phyloP scores from a whole-genome alignment of 371 early-diverging fungal genomes.

The Choanephora cucurbitarum region DNA sequence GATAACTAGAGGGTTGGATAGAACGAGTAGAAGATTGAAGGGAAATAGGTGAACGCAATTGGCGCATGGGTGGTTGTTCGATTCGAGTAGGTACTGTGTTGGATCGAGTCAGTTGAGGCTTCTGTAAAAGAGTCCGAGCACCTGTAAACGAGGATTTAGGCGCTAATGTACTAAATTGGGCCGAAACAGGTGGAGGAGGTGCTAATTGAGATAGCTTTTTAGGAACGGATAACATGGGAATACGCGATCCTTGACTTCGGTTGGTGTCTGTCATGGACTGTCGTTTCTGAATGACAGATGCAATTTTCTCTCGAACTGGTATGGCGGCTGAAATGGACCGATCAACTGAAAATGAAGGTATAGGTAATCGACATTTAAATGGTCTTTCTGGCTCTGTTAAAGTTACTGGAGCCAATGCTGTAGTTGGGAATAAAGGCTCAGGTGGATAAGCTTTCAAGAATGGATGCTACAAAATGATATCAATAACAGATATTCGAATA shows the following conservation, averaged over 20 bases:
- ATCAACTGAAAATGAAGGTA: constrained; percentile 38
- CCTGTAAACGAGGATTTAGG: constrained; percentile 2
- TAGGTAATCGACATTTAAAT: constrained; percentile 40
- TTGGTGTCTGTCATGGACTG: constrained; percentile 36
- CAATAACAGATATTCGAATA: too few species aligned
- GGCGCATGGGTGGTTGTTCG: not conserved
- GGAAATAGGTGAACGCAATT: too few species aligned
- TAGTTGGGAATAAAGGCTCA: constrained; percentile 39
- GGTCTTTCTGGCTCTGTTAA: constrained; percentile 3
- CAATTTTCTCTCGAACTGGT: constrained; percentile 38
- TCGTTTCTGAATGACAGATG: constrained; percentile 37
- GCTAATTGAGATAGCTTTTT: too few species aligned
- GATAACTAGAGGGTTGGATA: too few species aligned
- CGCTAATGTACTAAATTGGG: constrained; percentile 2
- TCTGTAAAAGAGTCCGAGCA: not conserved
- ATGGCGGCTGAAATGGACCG: constrained; percentile 24
- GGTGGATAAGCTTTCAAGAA: constrained; percentile 44
- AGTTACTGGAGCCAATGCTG: not conserved
- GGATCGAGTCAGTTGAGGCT: constrained; percentile 22
- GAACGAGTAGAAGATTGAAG: too few species aligned
- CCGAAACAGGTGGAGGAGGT: constrained; percentile 6
- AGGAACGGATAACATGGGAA: constrained; percentile 39
- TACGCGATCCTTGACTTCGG: constrained; percentile 46
- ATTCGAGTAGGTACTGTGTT: constrained; percentile 27
- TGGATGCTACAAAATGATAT: constrained; percentile 39